Base-by-base conservation (phyloP, 805 yeast species). In the Lipomyces japonicus region DNA sequence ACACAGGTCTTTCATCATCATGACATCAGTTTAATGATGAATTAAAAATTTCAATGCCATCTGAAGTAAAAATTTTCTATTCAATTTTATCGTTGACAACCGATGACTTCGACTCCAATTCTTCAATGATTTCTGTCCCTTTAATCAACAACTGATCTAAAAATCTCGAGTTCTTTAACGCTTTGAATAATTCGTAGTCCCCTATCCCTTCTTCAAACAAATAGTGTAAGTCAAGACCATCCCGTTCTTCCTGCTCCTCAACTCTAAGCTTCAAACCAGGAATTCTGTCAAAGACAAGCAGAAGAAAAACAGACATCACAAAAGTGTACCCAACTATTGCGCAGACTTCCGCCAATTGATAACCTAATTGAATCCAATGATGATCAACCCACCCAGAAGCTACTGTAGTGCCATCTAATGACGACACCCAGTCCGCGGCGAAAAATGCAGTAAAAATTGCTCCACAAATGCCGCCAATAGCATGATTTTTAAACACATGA, bases 401-500 rank as follows among this genome's bases (percentile, higher is more conserved):
- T n/a, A 22, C 52, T 23, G 55, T 49, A 25, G 44, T 47, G 46
- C 84, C 90, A 63, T 86, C 90, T 12, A 82, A 67, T 24, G 83
- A 84, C 50, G 88, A 81, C 57, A 87, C 80, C 68, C 86, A 84
- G 68, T 86, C 86, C 44, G 95, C 87, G 24, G 97, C 95, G 68
- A 91, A 91, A 57, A 91, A 74, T 65, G 96, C 97, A 22, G 97
- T 91, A 68, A 89, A 68, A 21, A 84, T 72, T 24, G 85, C 80
- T 42, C 96, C 96, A 58, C 78, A 72, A 63, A 82, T 75, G 45
- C 95, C 96, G 66, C 96, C 96, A 57, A 88, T 81, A 62, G 95
- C 96, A 69, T 89, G 96, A 52, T 87, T 72, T 25, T 95, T 87
- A 72, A 86, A 91, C 42, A 89, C 95, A 68, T 90, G 97, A 75